Base-by-base conservation (phyloP, 768 basidiomycete species). In the Boletus rubescentipes region DNA sequence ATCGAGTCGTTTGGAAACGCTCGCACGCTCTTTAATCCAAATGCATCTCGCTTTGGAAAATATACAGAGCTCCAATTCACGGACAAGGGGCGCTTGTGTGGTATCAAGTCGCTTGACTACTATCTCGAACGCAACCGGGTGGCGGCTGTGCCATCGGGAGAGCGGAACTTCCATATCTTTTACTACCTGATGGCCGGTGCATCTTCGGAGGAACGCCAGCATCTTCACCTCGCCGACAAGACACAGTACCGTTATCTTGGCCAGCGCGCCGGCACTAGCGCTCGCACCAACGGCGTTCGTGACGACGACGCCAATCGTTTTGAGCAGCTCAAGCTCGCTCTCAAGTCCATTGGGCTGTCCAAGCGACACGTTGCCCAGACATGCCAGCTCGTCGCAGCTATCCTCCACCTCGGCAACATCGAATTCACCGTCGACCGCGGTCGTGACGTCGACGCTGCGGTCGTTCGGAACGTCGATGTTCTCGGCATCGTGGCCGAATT, bases 1-100 rank as follows among this genome's bases (percentile, higher is more conserved):
- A 86, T 98, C 58, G 94, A 98, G 70, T 78, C 92, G 1, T 98
- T 98, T 67, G 96, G 96, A 15, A 89, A 91, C 62, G 91, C 95
- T 18, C 88, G 91, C 55, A 93, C 93, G 95, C n/a, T n/a, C n/a
- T n/a, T n/a, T n/a, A n/a, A n/a, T n/a, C n/a, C n/a, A n/a, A n/a
- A n/a, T n/a, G n/a, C 96, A 14, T 98, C 97, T 31, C 88, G 93
- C 44, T 97, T 96, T 67, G 97, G 97, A 51, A 94, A 96, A 70
- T 99, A 99, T 70, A 97, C 94, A 42, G 97, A 99, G 67, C 81
- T 99, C 1, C 97, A 98, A 72, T 98, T 98, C 75, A 91, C 83
- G 48, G 94, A 98, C 32, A 87, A 90, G 20, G 94, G n/a, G n/a
- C n/a, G n/a, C 4, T 74, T 98, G 0, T 85, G 79, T 42, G 97